A percentile compares a stretch with the other conserved stretches of the same genome.
Conservation (phyloP, 73 alveolate species). For the Loxodes magnus region DNA sequence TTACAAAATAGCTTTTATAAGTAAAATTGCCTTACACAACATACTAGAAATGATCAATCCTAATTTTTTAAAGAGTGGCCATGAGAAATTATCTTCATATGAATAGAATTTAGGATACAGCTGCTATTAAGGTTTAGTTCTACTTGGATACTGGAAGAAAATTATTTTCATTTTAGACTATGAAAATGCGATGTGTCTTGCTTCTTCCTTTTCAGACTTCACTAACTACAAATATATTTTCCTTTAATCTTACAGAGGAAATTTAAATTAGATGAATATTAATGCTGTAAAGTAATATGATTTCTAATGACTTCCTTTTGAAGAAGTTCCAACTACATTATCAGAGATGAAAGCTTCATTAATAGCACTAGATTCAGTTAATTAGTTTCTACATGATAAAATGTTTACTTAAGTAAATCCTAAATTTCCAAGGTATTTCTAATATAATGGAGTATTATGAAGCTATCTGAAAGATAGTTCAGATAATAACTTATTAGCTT, state of each 20-base stretch:
- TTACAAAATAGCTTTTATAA: slow-evolving; percentile 38
- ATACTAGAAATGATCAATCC: slow-evolving; percentile 60
- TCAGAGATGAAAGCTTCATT: not conserved
- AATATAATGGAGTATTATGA: too few species aligned
- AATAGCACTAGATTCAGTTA: slow-evolving; percentile 11
- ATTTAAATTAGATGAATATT: not conserved
- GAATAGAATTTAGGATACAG: slow-evolving; percentile 15
- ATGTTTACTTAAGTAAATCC: too few species aligned
- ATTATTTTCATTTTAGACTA: too few species aligned
- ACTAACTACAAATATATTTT: too few species aligned
- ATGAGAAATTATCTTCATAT: slow-evolving; percentile 25
- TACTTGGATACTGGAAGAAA: slow-evolving; percentile 33
- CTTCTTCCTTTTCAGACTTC: too few species aligned
- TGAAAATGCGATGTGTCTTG: too few species aligned
- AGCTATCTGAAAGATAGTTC: too few species aligned
- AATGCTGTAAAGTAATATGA: slow-evolving; percentile 1
- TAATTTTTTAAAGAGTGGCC: slow-evolving; percentile 29
- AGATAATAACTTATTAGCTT: too few species aligned
- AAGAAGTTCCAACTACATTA: not conserved
- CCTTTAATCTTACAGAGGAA: not conserved
- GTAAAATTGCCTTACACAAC: slow-evolving; percentile 63
- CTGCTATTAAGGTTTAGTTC: slow-evolving; percentile 11
- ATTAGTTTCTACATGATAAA: too few species aligned
- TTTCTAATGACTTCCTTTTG: slow-evolving; percentile 9
- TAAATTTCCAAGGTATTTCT: too few species aligned